Percentiles rank a stretch among this genome's conserved stretches.
These are phyloP conservation scores for Dryas octopetala DNA, from an alignment of 306 rosid species.

Conservation along the genomic window DNA sequence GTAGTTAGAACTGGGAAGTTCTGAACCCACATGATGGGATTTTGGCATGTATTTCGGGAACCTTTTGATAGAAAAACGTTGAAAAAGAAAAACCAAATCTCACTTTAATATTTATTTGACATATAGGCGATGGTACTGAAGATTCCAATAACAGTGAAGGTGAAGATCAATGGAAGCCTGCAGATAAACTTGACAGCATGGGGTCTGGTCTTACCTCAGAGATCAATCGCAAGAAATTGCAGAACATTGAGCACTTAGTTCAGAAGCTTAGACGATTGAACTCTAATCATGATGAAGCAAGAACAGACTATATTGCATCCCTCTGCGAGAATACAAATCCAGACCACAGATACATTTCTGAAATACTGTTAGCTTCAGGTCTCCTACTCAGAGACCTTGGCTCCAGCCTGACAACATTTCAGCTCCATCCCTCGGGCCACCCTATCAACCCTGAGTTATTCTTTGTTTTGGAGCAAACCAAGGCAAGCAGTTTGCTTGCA, in stretches of 20 bases:
- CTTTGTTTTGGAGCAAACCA: conserved; percentile 84
- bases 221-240: conserved; percentile 64
- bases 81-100: conserved; percentile 6
- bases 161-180: conserved; percentile 58
- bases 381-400: conserved; percentile 72
- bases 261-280: conserved; percentile 77
- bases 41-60: too few relatives aligned
- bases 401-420: conserved; percentile 62
- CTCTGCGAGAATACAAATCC: conserved; percentile 76
- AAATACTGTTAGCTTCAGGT: conserved; percentile 84
- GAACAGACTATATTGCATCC: conserved; percentile 75
- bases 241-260: conserved; percentile 76
- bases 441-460: conserved; percentile 87
- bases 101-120: conserved; percentile 17
- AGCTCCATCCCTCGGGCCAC: conserved; percentile 73
- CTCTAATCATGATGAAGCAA: conserved; percentile 69
- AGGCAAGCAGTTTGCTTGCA: conserved; percentile 56
- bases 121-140: conserved; percentile 50
- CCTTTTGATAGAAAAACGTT: too few relatives aligned
- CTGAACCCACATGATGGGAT: too few relatives aligned
- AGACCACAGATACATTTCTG: conserved; percentile 80
- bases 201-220: conserved; percentile 48
- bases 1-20: too few relatives aligned
- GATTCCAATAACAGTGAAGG: conserved; percentile 36
- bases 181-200: conserved; percentile 31